Evolutionary conservation across 2,329 filamentous ascomycete genomes (phyloP).

Genomic region (Xylariaceae sp.): DNA sequence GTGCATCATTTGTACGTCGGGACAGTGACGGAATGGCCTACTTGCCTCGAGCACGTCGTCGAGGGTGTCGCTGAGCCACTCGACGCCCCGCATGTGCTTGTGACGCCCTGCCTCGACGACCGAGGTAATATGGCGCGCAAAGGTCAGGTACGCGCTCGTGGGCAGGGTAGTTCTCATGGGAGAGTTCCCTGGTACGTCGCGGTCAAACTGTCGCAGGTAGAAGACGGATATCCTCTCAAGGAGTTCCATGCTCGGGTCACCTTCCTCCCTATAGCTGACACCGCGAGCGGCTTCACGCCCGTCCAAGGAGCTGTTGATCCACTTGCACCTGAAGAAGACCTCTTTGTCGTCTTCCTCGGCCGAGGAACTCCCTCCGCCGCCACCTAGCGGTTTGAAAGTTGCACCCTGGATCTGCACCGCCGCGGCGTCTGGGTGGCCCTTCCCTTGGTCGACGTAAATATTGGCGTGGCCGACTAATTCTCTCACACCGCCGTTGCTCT

Average conservation of each 20-base stretch:
- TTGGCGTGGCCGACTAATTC: conserved; percentile 2
- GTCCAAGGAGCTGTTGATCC: conserved; percentile 5
- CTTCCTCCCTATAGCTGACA: background rate
- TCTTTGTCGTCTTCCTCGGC: conserved; percentile 6
- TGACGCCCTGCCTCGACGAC: conserved; percentile 5
- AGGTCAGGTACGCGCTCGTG: conserved; percentile 10
- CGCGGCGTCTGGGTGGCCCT: background rate
- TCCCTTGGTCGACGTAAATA: conserved; percentile 1
- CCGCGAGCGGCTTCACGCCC: conserved; percentile 5
- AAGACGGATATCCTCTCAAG: conserved; percentile 13
- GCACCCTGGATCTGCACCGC: conserved; percentile 3
- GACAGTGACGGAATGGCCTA: background rate
- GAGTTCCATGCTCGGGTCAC: no score
- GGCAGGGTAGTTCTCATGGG: background rate
- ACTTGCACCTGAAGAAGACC: conserved; percentile 8
- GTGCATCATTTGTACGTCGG: conserved; percentile 17
- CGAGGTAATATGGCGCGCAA: conserved; percentile 8
- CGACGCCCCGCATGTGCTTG: background rate
- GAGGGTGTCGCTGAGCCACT: conserved; percentile 13
- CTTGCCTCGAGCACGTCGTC: conserved; percentile 6
- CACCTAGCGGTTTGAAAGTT: conserved; percentile 1
- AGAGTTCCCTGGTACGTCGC: background rate
- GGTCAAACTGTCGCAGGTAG: conserved; percentile 12
- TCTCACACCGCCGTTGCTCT: no score
- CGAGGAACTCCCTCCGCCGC: background rate